Percentiles rank a stretch among this genome's conserved stretches.
Conservation (phyloP, 2,329 filamentous ascomycete species). For the Fusarium sp. region DNA sequence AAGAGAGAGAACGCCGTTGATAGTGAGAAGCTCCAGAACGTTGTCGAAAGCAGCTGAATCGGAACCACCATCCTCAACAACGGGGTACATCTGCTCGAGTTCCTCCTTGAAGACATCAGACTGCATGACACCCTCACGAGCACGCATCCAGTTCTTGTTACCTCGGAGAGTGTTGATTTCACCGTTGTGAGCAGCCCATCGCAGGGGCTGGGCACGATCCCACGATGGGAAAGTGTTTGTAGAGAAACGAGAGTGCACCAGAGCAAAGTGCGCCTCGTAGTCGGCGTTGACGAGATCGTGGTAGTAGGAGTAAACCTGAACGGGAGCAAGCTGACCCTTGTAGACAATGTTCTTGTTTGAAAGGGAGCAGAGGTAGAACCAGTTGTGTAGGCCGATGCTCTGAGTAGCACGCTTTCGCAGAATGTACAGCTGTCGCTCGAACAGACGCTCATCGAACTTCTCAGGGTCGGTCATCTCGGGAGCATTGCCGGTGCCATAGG, state of each 20-base stretch:
- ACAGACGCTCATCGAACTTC: slow-evolving; percentile 83
- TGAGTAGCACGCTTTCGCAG: slow-evolving; percentile 95
- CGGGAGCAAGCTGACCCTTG: slow-evolving; percentile 93
- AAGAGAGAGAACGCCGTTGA: slow-evolving; percentile 94
- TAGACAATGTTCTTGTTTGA: slow-evolving; percentile 99
- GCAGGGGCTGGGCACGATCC: slow-evolving; percentile 94
- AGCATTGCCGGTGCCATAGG: slow-evolving; percentile 83
- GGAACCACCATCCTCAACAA: slow-evolving; percentile 95
- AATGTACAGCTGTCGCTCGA: slow-evolving; percentile 94
- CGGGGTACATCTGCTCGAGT: slow-evolving; percentile 88
- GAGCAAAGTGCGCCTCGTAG: slow-evolving; percentile 95
- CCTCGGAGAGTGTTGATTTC: slow-evolving; percentile 97
- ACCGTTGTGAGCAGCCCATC: slow-evolving; percentile 98
- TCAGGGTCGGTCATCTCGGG: slow-evolving; percentile 83
- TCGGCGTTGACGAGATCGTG: slow-evolving; percentile 96
- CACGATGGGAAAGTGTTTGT: slow-evolving; percentile 99
- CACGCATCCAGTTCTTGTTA: slow-evolving; percentile 99
- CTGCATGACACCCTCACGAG: slow-evolving; percentile 92
- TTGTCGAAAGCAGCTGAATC: slow-evolving; percentile 98
- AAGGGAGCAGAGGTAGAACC: slow-evolving; percentile 97
- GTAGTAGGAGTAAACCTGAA: slow-evolving; percentile 98
- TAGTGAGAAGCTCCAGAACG: slow-evolving; percentile 90
- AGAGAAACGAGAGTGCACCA: slow-evolving; percentile 97
- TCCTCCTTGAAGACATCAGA: slow-evolving; percentile 94
- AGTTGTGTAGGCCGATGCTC: slow-evolving; percentile 94